Percentiles rank a stretch among this genome's conserved stretches.
phyloP scores from a whole-genome alignment of 1,139 yeast genomes.

The Yamadazyma siamensis region DNA sequence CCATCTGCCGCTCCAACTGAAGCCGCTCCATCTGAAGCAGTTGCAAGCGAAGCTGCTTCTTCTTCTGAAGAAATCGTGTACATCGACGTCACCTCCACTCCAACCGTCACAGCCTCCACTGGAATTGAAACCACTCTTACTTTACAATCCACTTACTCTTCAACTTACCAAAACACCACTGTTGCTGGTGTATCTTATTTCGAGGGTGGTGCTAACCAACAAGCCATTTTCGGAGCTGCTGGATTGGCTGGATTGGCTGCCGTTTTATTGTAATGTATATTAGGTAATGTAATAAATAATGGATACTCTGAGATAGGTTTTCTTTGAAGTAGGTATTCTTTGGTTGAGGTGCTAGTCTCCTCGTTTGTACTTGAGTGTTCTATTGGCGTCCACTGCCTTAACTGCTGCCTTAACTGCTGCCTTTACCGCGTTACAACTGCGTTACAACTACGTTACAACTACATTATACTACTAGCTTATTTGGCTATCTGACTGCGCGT shows the following conservation, averaged over 20 bases:
- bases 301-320: no score
- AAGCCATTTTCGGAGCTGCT: slow-evolving; percentile 31
- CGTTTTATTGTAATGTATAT: slow-evolving; percentile 30
- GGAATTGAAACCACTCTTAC: slow-evolving; percentile 35
- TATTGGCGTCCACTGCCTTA: no score
- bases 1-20: slow-evolving; percentile 19
- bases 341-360: no score
- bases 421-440: no score
- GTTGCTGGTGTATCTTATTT: slow-evolving; percentile 22
- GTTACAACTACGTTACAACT: no score
- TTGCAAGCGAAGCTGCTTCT: slow-evolving; percentile 13
- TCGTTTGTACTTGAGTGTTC: no score
- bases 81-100: slow-evolving; percentile 29
- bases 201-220: slow-evolving; percentile 29
- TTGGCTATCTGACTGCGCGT: no score
- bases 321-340: no score
- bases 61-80: slow-evolving; percentile 20
- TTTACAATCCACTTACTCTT: slow-evolving; percentile 31
- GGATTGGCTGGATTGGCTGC: slow-evolving; percentile 47
- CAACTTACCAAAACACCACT: slow-evolving; percentile 16
- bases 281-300: slow-evolving; percentile 2
- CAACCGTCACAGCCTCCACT: slow-evolving; percentile 34
- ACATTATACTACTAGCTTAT: no score
- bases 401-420: no score
- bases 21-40: slow-evolving; percentile 16